phyloP scores from a whole-genome alignment of 441 rosid species.

The Pelargonium australe region DNA sequence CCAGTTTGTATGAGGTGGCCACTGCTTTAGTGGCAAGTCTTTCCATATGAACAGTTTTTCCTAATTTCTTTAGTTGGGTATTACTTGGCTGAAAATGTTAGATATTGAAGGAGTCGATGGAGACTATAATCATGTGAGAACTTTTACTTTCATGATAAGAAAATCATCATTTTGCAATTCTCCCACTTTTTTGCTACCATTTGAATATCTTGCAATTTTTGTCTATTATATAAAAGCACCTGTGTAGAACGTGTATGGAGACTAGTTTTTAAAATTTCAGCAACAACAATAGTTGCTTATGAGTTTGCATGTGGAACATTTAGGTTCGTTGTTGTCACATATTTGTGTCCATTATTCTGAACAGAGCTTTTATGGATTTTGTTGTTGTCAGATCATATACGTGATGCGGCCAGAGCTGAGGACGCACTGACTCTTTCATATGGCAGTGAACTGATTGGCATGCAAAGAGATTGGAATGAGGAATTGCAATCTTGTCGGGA shows the following conservation, averaged over 20 bases:
- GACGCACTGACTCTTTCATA: conserved; percentile 90
- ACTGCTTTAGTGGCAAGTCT: no score
- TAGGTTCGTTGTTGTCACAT: neutral
- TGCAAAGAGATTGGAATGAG: conserved; percentile 99
- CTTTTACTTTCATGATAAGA: no score
- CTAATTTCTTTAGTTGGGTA: no score
- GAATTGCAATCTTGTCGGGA: conserved; percentile 98
- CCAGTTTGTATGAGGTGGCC: no score
- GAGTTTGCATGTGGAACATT: neutral
- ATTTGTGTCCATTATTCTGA: neutral
- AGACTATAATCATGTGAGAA: no score
- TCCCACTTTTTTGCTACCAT: neutral
- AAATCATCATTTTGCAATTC: neutral
- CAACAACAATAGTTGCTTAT: neutral
- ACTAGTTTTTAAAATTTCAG: neutral
- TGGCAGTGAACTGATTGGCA: conserved; percentile 95
- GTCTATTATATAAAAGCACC: neutral
- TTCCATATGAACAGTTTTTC: no score
- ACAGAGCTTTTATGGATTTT: neutral
- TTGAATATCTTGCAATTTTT: neutral
- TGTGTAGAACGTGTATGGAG: neutral
- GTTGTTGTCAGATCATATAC: conserved; percentile 61
- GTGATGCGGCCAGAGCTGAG: conserved; percentile 98
- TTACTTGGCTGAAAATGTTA: no score
- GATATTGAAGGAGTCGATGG: no score